These are phyloP conservation scores for Lanmaoa pseudosensibilis DNA, from an alignment of 768 basidiomycete genomes.

Conservation along the genomic window DNA sequence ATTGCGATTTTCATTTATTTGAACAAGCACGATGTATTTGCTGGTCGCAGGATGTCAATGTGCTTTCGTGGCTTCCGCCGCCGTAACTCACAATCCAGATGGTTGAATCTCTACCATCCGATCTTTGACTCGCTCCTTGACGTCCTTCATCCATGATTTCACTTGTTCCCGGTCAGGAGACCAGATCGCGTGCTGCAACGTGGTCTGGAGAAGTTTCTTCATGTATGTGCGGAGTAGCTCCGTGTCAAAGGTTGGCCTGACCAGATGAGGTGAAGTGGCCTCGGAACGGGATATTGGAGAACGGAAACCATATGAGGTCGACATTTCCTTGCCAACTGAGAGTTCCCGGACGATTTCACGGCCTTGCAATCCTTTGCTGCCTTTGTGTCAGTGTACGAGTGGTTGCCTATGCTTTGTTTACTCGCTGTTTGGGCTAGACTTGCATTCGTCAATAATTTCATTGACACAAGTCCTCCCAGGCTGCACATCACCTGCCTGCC, in stretches of 20 bases:
- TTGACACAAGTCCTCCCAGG: background rate
- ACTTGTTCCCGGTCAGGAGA: conserved; percentile 67
- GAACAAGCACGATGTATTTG: conserved; percentile 85
- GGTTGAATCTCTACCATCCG: conserved; percentile 84
- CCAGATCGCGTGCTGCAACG: conserved; percentile 66
- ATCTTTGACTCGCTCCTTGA: conserved; percentile 81
- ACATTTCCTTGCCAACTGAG: conserved; percentile 17
- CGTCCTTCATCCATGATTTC: conserved; percentile 78
- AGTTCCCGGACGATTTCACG: background rate
- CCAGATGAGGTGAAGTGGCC: conserved; percentile 48
- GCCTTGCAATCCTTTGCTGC: background rate
- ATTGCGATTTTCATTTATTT: conserved; percentile 80
- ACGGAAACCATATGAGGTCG: conserved; percentile 45
- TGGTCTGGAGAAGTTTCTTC: conserved; percentile 75
- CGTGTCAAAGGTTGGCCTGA: conserved; percentile 62
- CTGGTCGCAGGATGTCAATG: conserved; percentile 39
- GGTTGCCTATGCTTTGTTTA: conserved; percentile 24
- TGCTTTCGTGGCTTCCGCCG: background rate
- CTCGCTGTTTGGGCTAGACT: conserved; percentile 24
- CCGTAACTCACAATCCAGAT: conserved; percentile 68
- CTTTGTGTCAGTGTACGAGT: background rate
- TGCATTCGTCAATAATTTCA: background rate
- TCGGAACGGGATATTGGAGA: conserved; percentile 63
- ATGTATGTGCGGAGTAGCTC: conserved; percentile 76
- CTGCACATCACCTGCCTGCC: background rate